Base-by-base conservation (phyloP, 2,329 filamentous ascomycete species). In the Lojkania enalia region DNA sequence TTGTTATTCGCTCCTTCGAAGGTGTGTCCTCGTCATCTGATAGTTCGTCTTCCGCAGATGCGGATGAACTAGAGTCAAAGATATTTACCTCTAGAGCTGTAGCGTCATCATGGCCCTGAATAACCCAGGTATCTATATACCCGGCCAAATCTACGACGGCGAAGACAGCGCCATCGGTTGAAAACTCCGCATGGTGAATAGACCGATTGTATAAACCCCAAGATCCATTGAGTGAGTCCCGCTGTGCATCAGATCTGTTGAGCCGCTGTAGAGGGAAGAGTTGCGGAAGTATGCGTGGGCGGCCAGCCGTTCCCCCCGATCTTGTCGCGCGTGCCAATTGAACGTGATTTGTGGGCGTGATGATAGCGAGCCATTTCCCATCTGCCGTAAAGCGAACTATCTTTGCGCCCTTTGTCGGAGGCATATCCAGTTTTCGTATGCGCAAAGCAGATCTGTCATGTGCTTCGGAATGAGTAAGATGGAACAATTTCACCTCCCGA, bases 121-220 rank as follows among this genome's bases (percentile, higher is more conserved):
- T 71, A 1, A 90, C 73, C 88, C 91, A 99, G 14, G 86, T 90
- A 63, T 97, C 91, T 21, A 97, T 77, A 68, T 85, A 90, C 32
- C 94, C 94, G 32, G 87, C 85, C 40, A 96, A 71, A 66, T 96
- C 92, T 36, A 86, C 85, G 20, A 85, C 82, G 6, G 87, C 90
- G 35, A 97, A 74, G 51, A 95, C 81, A 54, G 80, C 83, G 64
- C 88, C 89, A 64, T 96, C 87, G 4, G 84, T 76, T 7, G 90
- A 91, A 68, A 97, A 96, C 2, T 85, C 78, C 19, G 86, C 69
- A 42, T 88, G 86, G 25, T 81, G 84, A 54, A 97, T 84, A 33
- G 79, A 85, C 64, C 87, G 81, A 51, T 90, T 83, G 70, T 96
- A 97, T 19, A 74, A 73, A n/a, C 86, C 86, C 42, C 89, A 76